These are phyloP conservation scores for Gossypium thurberi DNA, from an alignment of 345 rosid genomes.

Conservation along the genomic window DNA sequence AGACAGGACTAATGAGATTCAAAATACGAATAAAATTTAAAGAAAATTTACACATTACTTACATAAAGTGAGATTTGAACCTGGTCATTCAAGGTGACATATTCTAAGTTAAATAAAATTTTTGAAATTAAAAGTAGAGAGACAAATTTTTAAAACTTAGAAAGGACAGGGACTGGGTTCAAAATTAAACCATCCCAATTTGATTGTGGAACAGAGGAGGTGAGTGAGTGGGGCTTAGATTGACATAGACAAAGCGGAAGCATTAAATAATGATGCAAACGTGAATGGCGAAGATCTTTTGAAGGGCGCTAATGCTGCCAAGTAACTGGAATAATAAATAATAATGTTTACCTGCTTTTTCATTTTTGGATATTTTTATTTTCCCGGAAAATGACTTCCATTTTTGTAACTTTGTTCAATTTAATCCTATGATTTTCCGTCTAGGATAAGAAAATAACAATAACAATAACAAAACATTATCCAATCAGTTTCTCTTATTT, in stretches of 20 bases:
- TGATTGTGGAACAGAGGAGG: not conserved
- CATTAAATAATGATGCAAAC: slow-evolving; percentile 19
- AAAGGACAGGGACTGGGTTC: no score
- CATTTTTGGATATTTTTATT: not conserved
- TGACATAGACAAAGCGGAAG: slow-evolving; percentile 19
- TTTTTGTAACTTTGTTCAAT: not conserved
- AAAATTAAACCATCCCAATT: no score
- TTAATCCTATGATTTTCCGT: not conserved
- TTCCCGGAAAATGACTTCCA: not conserved
- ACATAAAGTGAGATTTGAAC: no score
- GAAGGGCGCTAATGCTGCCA: not conserved
- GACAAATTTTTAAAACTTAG: no score
- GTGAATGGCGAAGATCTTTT: slow-evolving; percentile 11
- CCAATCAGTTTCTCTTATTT: not conserved
- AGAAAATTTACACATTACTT: no score
- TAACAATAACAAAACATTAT: not conserved
- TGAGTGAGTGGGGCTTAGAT: not conserved
- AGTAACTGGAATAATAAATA: slow-evolving; percentile 20
- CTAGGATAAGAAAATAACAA: not conserved
- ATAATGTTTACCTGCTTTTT: not conserved
- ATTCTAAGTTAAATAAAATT: no score
- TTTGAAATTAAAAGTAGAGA: no score
- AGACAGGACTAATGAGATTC: no score
- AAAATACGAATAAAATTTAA: no score
- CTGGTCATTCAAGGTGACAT: no score